phyloP scores from a whole-genome alignment of 305 asterid genomes.

The Vinca major region DNA sequence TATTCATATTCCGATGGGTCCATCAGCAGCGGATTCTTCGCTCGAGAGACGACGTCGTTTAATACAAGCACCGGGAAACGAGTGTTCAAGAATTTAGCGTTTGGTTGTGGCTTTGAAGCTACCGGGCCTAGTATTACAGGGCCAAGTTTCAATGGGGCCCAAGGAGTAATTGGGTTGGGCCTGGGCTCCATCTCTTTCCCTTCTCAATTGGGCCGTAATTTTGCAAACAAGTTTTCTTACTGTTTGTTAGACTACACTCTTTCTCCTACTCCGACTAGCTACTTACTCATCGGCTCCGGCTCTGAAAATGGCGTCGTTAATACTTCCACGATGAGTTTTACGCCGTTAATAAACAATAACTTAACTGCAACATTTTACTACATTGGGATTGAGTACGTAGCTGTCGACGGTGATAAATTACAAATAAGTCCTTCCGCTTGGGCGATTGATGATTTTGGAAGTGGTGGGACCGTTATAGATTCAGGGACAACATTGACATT shows the following conservation, averaged over 20 bases:
- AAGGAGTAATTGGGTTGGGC: slow-evolving; percentile 76
- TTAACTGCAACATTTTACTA: slow-evolving; percentile 59
- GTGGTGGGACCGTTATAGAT: slow-evolving; percentile 70
- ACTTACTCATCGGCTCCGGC: slow-evolving; percentile 54
- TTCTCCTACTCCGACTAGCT: slow-evolving; percentile 66
- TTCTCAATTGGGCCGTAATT: slow-evolving; percentile 56
- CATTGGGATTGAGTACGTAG: slow-evolving; percentile 36
- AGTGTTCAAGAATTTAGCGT: slow-evolving; percentile 28
- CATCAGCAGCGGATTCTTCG: slow-evolving; percentile 50
- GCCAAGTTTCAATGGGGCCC: slow-evolving; percentile 48
- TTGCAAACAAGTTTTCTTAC: slow-evolving; percentile 61
- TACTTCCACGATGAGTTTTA: slow-evolving; percentile 31
- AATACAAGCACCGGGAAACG: slow-evolving; percentile 38
- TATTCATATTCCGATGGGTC: slow-evolving; percentile 68
- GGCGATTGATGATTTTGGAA: slow-evolving; percentile 55
- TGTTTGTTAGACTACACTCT: slow-evolving; percentile 66
- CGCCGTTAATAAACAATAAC: slow-evolving; percentile 45
- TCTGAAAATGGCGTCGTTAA: slow-evolving; percentile 11
- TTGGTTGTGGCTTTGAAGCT: slow-evolving; percentile 65
- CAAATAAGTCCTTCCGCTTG: slow-evolving; percentile 61
- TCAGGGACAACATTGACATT: slow-evolving; percentile 84
- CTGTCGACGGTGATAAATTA: slow-evolving; percentile 32
- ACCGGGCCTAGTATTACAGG: slow-evolving; percentile 68
- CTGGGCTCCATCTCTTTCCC: slow-evolving; percentile 62
- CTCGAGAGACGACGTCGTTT: slow-evolving; percentile 56